Evolutionary conservation across 2,329 filamentous ascomycete genomes (phyloP).

Genomic region (Stromatinia cepivora): DNA sequence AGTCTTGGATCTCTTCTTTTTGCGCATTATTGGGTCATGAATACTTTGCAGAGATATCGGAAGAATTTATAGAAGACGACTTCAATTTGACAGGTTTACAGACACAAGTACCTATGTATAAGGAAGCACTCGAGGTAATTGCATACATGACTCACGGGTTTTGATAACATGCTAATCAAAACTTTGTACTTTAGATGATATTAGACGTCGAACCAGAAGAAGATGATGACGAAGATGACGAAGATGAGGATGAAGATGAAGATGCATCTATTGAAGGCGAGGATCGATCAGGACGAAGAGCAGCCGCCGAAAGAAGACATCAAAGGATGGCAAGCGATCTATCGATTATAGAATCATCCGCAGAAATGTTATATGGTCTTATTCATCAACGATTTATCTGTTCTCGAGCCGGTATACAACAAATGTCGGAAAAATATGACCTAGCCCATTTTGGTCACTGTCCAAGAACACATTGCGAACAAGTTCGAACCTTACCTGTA

Average conservation of each 20-base stretch:
- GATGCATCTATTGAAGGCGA: constrained; percentile 66
- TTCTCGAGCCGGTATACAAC: constrained; percentile 91
- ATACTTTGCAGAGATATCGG: constrained; percentile 97
- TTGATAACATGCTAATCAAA: constrained; percentile 25
- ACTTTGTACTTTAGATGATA: constrained; percentile 69
- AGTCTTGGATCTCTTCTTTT: constrained; percentile 98
- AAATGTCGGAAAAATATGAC: constrained; percentile 99
- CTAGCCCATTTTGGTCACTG: constrained; percentile 93
- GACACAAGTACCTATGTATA: constrained; percentile 96
- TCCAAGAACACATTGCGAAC: constrained; percentile 90
- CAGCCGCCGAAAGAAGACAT: constrained; percentile 68
- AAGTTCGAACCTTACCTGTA: constrained; percentile 86
- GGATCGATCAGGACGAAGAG: constrained; percentile 49
- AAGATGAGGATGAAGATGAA: constrained; percentile 67
- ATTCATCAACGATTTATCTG: constrained; percentile 99
- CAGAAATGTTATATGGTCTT: constrained; percentile 96
- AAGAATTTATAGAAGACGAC: constrained; percentile 99
- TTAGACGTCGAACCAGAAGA: constrained; percentile 97
- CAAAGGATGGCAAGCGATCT: constrained; percentile 88
- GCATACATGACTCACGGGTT: background rate
- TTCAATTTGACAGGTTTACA: constrained; percentile 97
- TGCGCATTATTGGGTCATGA: constrained; percentile 95
- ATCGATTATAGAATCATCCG: constrained; percentile 93
- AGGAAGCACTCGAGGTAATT: constrained; percentile 84
- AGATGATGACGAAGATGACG: constrained; percentile 79